Base-by-base conservation (phyloP, 2,329 filamentous ascomycete genomes). In the Arthrobotrys musiformis region DNA sequence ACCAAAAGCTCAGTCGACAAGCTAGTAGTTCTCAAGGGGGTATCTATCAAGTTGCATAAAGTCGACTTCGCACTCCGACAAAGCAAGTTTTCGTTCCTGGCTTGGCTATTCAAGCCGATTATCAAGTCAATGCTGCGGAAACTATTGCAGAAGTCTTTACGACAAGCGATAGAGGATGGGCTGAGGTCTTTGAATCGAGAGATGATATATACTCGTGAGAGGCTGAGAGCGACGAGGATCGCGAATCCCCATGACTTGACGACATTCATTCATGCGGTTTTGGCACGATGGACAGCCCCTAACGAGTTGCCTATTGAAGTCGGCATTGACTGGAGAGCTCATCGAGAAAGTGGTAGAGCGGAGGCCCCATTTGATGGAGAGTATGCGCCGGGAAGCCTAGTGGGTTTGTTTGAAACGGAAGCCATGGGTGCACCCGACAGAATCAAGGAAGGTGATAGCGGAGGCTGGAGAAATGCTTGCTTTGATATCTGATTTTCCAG, bases 381-480 rank as follows among this genome's bases (percentile, higher is more conserved):
- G 1, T 97, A 97, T 84, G 91, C 94, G 0, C 94, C 94, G 0
- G 94, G 93, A 0, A 97, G 93, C 83, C 85, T 97, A 26, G 92
- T 95, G 62, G 93, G 92, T 84, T 84, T 97, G n/a, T 97, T 93
- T 93, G 89, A 94, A 79, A 90, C 93, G 79, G 91, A 97, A 84
- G 93, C 89, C 0, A 84, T 86, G 22, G 86, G 87, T 78, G 93
- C 92, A 0, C 87, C 86, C 19, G 92, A 96, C 83, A 87, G 89
- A 44, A 89, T 97, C 40, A 89, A 94, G 79, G 91, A 94, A 79
- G 90, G 90, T 81, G 88, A 90, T 68, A 85, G 85, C 54, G 89
- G 87, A 15, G 92, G 91, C 0, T 97, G 93, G 93, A 88, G 91
- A 80, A 97, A 97, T 83, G 90, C 66, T 22, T 77, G 66, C 33